A percentile compares a stretch with the other conserved stretches of the same genome.
These are phyloP conservation scores for Pulveroboletus frians DNA, from an alignment of 768 basidiomycete genomes.

Conservation along the genomic window DNA sequence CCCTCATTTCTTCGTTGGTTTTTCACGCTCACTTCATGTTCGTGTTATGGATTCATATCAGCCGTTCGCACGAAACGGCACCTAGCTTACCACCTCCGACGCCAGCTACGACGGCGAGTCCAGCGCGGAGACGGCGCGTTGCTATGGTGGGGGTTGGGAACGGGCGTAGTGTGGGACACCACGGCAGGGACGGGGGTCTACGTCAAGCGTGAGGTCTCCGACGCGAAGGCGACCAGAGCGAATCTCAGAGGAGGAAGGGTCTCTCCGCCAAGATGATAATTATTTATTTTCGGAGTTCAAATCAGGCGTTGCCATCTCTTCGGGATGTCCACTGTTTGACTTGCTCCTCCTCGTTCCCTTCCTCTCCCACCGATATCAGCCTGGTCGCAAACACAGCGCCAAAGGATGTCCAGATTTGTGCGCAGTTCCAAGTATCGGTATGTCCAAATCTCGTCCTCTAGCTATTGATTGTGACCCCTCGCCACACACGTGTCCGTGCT, in stretches of 20 bases:
- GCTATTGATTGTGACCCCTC: not conserved
- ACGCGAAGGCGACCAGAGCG: too few species aligned
- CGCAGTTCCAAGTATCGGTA: constrained; percentile 83
- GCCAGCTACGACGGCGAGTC: constrained; percentile 61
- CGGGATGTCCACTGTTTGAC: not conserved
- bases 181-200: not conserved
- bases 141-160: constrained; percentile 10
- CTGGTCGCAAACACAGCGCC: not conserved
- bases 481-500: not conserved
- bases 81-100: constrained; percentile 59
- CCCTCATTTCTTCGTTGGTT: not conserved
- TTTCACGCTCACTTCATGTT: not conserved
- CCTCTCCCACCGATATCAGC: not conserved
- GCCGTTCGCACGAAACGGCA: constrained; percentile 57
- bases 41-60: constrained; percentile 8
- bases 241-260: too few species aligned
- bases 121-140: constrained; percentile 33
- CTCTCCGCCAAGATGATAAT: not conserved
- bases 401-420: constrained; percentile 77
- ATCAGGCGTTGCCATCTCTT: not conserved
- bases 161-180: not conserved
- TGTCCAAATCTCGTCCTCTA: constrained; percentile 23
- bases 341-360: not conserved
- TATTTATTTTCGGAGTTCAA: not conserved
- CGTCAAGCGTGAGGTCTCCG: too few species aligned